Evolutionary conservation across 768 basidiomycete species (phyloP).

Genomic region (Rhodosporidiobolus sp.): DNA sequence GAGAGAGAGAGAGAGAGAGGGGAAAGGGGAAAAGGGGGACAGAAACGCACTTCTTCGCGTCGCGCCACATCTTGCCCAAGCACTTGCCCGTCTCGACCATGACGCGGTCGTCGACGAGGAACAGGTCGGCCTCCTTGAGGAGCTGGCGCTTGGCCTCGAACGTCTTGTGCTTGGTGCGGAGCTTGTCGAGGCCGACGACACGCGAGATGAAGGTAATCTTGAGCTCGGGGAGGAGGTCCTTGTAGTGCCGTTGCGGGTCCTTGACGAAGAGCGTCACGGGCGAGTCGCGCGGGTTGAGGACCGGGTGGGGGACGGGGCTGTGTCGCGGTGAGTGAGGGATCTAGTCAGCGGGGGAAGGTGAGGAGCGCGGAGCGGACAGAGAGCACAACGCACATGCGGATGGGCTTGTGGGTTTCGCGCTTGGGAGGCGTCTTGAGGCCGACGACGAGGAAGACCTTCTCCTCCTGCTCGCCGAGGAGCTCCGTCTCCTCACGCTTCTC

Average conservation of each 20-base stretch:
- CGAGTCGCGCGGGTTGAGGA: conserved; percentile 76
- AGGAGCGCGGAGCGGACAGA: neutral
- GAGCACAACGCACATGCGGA: conserved; percentile 65
- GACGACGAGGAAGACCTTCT: conserved; percentile 82
- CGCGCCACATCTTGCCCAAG: conserved; percentile 84
- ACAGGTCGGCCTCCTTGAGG: conserved; percentile 83
- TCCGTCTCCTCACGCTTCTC: conserved; percentile 68
- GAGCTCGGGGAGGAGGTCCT: conserved; percentile 75
- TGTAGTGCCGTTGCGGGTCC: conserved; percentile 93
- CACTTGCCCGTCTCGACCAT: conserved; percentile 80
- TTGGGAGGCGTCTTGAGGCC: conserved; percentile 70
- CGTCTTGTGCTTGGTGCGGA: conserved; percentile 59
- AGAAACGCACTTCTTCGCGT: conserved; percentile 82
- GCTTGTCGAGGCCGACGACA: conserved; percentile 84
- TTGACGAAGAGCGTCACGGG: conserved; percentile 88
- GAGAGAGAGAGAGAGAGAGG: neutral
- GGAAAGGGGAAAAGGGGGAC: neutral
- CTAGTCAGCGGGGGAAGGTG: too few relatives aligned
- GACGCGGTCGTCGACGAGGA: conserved; percentile 88
- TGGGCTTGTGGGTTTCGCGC: conserved; percentile 72
- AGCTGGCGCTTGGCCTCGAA: conserved; percentile 63
- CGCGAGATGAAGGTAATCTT: conserved; percentile 84
- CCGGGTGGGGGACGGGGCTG: conserved; percentile 73
- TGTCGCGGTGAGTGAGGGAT: neutral
- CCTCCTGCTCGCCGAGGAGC: conserved; percentile 60